Percentiles rank a stretch among this genome's conserved stretches.
phyloP scores from a whole-genome alignment of 2,329 filamentous ascomycete species.

The Rhynchosporium graminicola region DNA sequence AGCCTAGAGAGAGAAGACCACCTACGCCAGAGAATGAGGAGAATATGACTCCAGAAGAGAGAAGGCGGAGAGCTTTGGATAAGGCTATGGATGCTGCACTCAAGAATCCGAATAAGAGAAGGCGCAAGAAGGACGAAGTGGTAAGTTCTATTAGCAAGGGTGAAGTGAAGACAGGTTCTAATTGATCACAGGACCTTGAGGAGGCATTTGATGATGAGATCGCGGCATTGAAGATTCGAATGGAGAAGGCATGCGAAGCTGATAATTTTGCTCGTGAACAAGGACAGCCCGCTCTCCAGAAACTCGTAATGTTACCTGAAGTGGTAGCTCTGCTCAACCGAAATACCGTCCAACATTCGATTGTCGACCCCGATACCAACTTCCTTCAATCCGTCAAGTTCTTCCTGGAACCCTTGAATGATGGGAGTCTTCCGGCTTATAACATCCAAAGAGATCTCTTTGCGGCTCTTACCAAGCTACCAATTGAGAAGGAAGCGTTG shows the following conservation, averaged over 20 bases:
- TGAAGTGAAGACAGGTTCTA: constrained; percentile 23
- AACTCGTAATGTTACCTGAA: constrained; percentile 89
- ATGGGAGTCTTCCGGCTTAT: constrained; percentile 92
- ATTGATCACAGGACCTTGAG: constrained; percentile 71
- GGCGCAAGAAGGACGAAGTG: constrained; percentile 82
- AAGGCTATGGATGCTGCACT: constrained; percentile 84
- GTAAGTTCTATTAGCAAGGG: constrained; percentile 52
- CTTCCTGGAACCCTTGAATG: constrained; percentile 93
- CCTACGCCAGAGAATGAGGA: constrained; percentile 72
- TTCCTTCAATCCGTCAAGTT: constrained; percentile 93
- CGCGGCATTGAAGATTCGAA: constrained; percentile 80
- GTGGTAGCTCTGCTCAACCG: constrained; percentile 87
- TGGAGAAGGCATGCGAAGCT: constrained; percentile 85
- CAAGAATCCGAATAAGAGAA: constrained; percentile 70
- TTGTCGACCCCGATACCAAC: constrained; percentile 93
- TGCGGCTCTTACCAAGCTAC: constrained; percentile 73
- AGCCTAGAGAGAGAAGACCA: constrained; percentile 47
- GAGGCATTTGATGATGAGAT: constrained; percentile 89
- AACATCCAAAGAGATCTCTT: constrained; percentile 97
- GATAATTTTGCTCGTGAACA: constrained; percentile 81
- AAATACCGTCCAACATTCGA: constrained; percentile 79
- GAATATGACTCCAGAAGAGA: constrained; percentile 79
- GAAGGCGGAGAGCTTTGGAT: constrained; percentile 80
- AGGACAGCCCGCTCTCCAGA: constrained; percentile 82
- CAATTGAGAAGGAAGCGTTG: constrained; percentile 87